These are phyloP conservation scores for Corniculantispora saksenae DNA, from an alignment of 2,329 filamentous ascomycete genomes.

Conservation along the genomic window DNA sequence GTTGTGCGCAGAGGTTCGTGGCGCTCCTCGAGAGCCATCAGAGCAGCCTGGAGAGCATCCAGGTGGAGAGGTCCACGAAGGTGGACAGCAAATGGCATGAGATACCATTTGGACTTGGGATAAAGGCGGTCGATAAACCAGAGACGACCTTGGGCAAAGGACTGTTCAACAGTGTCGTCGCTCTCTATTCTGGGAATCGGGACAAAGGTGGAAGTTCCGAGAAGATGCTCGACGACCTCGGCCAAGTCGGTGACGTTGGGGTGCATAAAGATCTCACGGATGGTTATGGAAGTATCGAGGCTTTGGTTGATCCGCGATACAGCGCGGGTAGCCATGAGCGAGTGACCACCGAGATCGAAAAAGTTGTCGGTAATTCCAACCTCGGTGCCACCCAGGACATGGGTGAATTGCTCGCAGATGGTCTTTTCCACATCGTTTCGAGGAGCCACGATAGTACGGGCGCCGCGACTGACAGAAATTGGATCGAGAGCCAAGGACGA, in stretches of 20 bases:
- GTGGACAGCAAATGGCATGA: conserved; percentile 17
- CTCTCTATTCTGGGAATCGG: no score
- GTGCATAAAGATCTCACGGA: no score
- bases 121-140: conserved; percentile 23
- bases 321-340: no score
- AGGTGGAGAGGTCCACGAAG: conserved; percentile 18
- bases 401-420: neutral
- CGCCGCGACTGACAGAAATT: no score
- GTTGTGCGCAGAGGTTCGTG: conserved; percentile 21
- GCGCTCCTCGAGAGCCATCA: conserved; percentile 18
- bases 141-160: conserved; percentile 21
- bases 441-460: conserved; percentile 6
- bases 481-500: no score
- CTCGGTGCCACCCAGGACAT: no score
- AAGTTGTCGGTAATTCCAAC: conserved; percentile 45
- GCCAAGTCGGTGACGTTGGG: no score
- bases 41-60: conserved; percentile 3
- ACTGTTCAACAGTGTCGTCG: conserved; percentile 20
- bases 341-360: conserved; percentile 48
- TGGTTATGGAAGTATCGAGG: conserved; percentile 40
- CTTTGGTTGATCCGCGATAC: no score
- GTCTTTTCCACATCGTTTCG: conserved; percentile 4
- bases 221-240: neutral
- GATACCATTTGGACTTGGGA: conserved; percentile 16
- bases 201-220: no score